Base-by-base conservation (phyloP, 2,329 filamentous ascomycete species). In the Microascus cirrosus region DNA sequence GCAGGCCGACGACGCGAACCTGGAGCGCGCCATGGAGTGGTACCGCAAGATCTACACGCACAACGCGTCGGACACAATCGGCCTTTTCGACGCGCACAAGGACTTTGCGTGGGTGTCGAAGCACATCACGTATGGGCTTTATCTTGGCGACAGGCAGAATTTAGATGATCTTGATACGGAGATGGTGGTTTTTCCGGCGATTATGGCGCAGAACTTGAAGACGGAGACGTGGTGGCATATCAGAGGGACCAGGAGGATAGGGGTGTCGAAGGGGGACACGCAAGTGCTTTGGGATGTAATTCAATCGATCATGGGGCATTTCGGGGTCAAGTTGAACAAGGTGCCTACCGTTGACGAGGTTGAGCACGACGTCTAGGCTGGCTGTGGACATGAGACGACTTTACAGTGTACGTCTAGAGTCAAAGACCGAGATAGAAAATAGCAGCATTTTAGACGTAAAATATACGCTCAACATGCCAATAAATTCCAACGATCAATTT, bases 81-180 rank as follows among this genome's bases (percentile, higher is more conserved):
- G 63, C 8, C 62, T 73, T 5, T 73, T 73, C 54, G 67, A 67
- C 54, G 67, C 66, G 20, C 71, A 74, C 61, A 65, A 62, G 39
- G 71, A 74, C 58, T 73, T 71, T 68, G 73, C 71, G 2, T 83
- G 78, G 77, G 67, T 82, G 7, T 77, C 73, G 20, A 70, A 73
- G 20, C 69, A 82, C 57, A 82, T 84, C 59, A 82, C 78, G 0
- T 84, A 84, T 60, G 81, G 81, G 0, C 68, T 84, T 12, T 84
- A 78, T 61, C 73, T 84, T 0, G 77, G 76, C 11, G 80, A 84
- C 64, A 76, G 80, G 28, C 74, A 72, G 61, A 77, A 83, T 11
- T 66, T 84, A 3, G 75, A 76, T 20, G 76, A 77, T 11, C 59
- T 80, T 3, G 80, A 82, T 54, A 82, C 81, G 1, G 76, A 83